These are phyloP conservation scores for Termitomyces sp. DNA, from an alignment of 1,284 basidiomycete genomes.

Conservation along the genomic window DNA sequence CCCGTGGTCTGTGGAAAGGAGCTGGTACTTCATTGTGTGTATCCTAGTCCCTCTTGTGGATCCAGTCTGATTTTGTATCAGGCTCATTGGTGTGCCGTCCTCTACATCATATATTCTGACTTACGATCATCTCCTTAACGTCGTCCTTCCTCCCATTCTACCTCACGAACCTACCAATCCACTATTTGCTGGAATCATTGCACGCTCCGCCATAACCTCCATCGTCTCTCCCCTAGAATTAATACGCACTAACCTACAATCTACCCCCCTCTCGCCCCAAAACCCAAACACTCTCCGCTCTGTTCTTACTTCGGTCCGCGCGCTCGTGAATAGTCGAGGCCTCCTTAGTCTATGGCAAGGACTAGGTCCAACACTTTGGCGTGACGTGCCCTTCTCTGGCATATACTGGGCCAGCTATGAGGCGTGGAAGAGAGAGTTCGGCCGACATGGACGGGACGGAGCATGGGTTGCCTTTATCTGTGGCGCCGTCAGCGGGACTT, in stretches of 20 bases:
- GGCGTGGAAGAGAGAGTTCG: constrained; percentile 52
- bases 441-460: constrained; percentile 51
- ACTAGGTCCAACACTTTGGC: constrained; percentile 88
- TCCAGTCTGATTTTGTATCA: constrained; percentile 25
- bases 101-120: constrained; percentile 95
- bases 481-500: constrained; percentile 76
- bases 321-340: constrained; percentile 61
- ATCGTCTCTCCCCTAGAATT: constrained; percentile 90
- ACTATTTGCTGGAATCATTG: constrained; percentile 77
- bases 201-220: constrained; percentile 78
- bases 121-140: constrained; percentile 84
- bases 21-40: constrained; percentile 82
- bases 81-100: constrained; percentile 89
- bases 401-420: constrained; percentile 87
- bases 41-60: constrained; percentile 3
- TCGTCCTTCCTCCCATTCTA: constrained; percentile 52
- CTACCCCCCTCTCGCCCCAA: constrained; percentile 64
- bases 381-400: constrained; percentile 96
- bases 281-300: constrained; percentile 72
- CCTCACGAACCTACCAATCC: constrained; percentile 62
- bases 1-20: constrained; percentile 85
- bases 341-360: constrained; percentile 82
- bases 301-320: constrained; percentile 58
- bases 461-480: constrained; percentile 76
- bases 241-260: constrained; percentile 90